Conservation (phyloP, 257 asterid species). For the Phtheirospermum japonicum region DNA sequence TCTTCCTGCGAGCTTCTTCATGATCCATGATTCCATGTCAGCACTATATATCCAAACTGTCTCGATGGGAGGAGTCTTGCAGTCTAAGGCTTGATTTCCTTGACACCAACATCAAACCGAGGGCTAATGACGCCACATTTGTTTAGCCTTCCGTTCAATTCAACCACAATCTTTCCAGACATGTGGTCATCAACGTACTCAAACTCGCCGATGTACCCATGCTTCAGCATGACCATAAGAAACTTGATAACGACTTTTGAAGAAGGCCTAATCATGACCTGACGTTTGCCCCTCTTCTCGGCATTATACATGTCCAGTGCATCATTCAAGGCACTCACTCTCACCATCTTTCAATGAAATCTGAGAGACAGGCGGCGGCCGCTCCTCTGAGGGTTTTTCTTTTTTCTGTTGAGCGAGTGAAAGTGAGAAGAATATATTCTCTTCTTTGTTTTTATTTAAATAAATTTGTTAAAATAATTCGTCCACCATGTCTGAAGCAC, state of each 20-base stretch:
- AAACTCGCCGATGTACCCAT: constrained; percentile 41
- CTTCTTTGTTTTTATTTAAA: no score
- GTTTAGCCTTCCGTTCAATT: constrained; percentile 41
- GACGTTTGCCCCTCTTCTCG: constrained; percentile 39
- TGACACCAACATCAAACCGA: constrained; percentile 43
- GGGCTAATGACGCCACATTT: constrained; percentile 47
- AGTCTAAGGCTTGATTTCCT: constrained; percentile 46
- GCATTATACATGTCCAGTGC: constrained; percentile 43
- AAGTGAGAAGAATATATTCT: background rate
- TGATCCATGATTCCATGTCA: constrained; percentile 45
- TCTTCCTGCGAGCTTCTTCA: constrained; percentile 41
- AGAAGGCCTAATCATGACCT: constrained; percentile 43
- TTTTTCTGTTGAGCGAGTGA: background rate
- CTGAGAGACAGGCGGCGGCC: background rate
- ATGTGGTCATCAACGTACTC: constrained; percentile 47
- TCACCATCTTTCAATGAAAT: constrained; percentile 30
- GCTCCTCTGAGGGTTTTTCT: background rate
- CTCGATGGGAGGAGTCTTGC: constrained; percentile 41
- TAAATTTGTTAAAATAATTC: no score
- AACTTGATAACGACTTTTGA: constrained; percentile 40
- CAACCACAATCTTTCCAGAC: constrained; percentile 42
- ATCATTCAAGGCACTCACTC: constrained; percentile 37
- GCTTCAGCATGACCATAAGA: constrained; percentile 41
- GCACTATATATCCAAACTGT: constrained; percentile 42
- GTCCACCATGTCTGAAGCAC: no score